Base-by-base conservation (phyloP, 176 grass and related monocot species). In the Carex cristatella region DNA sequence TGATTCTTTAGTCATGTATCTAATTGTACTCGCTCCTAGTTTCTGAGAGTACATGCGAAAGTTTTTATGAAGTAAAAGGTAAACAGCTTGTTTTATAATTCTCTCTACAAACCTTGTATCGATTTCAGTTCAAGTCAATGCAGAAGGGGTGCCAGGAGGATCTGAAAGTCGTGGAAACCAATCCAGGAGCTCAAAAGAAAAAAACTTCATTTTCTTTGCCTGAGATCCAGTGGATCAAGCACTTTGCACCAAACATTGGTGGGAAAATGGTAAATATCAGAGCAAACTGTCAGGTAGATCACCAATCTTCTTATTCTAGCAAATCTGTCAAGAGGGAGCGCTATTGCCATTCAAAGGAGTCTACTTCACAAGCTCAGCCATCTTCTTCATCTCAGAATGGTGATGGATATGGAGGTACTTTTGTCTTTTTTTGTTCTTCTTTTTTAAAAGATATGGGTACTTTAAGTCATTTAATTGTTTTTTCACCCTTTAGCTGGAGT, bases 131-230 rank as follows among this genome's bases (percentile, higher is more conserved):
- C 37, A 56, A 88, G 83, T 72, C 70, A 27, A 15, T 79, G 67
- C 78, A 38, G 40, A 72, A 86, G 88, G 83, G 80, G 63, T 82
- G 67, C 61, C 61, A 13, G 63, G 79, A 86, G 49, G 77, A 84
- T 56, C 70, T 87, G 42, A 88, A 76, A 37, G 84, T 54, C 85
- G 84, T 81, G 46, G 82, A 55, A 88, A 82, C 49, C 2, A 92
- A 75, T 27, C 53, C 48, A 48, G 83, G 79, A 79, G 57, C n/a
- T 54, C 75, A 76, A 85, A 82, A 88, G 85, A 60, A 30, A 69
- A 54, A 69, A 10, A 44, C 64, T 67, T 38, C 88, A 59, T 16
- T 85, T 64, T 86, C 80, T 63, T 70, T 55, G 16, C 84, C 62
- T 63, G 81, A 63, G 23, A 31, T 84, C 40, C 68, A 65, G 49